phyloP scores from a whole-genome alignment of 177 flowering plant species.

The Telopea speciosissima region DNA sequence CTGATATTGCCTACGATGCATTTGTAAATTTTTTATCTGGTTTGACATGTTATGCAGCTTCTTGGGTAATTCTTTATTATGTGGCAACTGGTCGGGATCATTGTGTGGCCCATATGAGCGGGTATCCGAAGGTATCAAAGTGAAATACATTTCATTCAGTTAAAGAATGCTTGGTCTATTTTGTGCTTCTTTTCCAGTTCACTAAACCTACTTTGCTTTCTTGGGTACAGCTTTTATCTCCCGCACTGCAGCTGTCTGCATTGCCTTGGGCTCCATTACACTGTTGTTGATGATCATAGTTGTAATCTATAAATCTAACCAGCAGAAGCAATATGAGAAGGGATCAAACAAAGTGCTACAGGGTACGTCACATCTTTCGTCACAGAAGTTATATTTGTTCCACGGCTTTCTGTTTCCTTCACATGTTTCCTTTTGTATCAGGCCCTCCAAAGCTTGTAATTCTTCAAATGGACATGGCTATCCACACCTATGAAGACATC shows the following conservation, averaged over 20 bases:
- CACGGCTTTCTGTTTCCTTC: not conserved
- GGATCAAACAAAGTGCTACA: constrained; percentile 34
- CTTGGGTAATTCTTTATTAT: constrained; percentile 70
- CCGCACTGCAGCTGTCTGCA: constrained; percentile 48
- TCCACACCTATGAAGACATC: constrained; percentile 81
- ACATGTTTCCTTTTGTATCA: constrained; percentile 9
- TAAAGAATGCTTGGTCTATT: not conserved
- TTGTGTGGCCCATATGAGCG: constrained; percentile 40
- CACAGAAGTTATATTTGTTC: not conserved
- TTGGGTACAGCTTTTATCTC: constrained; percentile 47
- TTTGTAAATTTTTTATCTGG: not conserved
- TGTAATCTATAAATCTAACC: constrained; percentile 60
- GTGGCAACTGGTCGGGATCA: constrained; percentile 84
- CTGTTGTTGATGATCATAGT: constrained; percentile 50
- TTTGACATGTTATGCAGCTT: constrained; percentile 37
- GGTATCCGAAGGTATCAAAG: constrained; percentile 49
- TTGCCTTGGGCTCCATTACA: constrained; percentile 51
- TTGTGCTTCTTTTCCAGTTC: not conserved
- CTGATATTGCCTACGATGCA: not conserved
- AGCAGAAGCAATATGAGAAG: constrained; percentile 31
- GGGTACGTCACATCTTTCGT: constrained; percentile 29
- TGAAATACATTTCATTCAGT: not conserved
- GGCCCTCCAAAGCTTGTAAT: constrained; percentile 74
- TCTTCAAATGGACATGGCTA: constrained; percentile 90
- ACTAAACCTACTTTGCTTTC: not conserved